Evolutionary conservation across 78 protist species (phyloP).

Genomic region (Guillardia theta): DNA sequence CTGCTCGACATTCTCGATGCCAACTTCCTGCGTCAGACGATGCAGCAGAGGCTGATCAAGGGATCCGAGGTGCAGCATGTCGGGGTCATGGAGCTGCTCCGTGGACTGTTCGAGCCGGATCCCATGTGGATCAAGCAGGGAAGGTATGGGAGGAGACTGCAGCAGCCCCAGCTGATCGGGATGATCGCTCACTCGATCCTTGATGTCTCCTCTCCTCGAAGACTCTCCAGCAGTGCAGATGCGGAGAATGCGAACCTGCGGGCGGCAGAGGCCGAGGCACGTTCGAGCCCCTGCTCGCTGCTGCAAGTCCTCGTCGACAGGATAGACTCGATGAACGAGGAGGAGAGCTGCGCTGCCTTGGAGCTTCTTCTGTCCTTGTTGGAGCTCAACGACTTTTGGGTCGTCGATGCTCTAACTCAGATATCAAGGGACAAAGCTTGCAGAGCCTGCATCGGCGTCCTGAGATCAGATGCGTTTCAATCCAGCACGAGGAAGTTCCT

Average conservation of each 20-base stretch:
- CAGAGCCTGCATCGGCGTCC: too few species aligned
- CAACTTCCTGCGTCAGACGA: not conserved
- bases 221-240: not conserved
- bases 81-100: not conserved
- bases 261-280: not conserved
- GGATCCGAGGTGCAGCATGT: slow-evolving; percentile 6
- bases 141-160: not conserved
- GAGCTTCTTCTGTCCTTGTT: not conserved
- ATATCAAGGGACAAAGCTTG: too few species aligned
- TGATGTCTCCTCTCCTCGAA: not conserved
- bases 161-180: not conserved
- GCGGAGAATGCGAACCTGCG: not conserved
- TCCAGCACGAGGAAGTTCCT: too few species aligned
- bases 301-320: not conserved
- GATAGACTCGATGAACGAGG: not conserved
- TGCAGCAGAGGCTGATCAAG: not conserved
- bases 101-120: not conserved
- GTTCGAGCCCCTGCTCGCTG: not conserved
- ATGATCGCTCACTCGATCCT: not conserved
- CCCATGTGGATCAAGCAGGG: not conserved
- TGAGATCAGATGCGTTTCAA: too few species aligned
- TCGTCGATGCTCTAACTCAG: too few species aligned
- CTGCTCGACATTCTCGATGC: not conserved
- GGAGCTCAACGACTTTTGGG: not conserved
- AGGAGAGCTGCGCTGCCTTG: not conserved